Base-by-base conservation (phyloP, 208 protist genomes). In the Trypanosoma grayi region DNA sequence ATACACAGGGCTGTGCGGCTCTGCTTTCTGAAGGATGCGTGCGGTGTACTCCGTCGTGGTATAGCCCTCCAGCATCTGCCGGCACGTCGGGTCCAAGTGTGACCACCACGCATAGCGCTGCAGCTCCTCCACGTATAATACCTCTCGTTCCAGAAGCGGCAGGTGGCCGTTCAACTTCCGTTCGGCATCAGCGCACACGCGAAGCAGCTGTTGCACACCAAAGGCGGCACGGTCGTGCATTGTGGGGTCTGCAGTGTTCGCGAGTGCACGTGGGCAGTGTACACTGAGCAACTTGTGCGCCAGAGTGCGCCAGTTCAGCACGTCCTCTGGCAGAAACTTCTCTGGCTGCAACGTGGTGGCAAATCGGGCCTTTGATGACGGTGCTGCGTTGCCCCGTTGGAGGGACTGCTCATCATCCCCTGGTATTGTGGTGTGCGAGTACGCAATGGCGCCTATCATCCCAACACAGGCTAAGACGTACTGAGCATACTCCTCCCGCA, bases 141-240 rank as follows among this genome's bases (percentile, higher is more conserved):
- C 34, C 16, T 87, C 78, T 5, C 77, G 66, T 24, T 56, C 53
- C 16, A 82, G 63, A 18, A 94, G 70, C 33, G 75, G 47, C 0
- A 63, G 41, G 5, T 66, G 76, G 27, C 75, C 75, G 25, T 55
- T 40, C 27, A 52, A 57, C 2, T 52, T 61, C 10, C 83, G 75
- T 64, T 93, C 83, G 41, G 75, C 62, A 24, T 79, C 55, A 0
- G 83, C 73, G 25, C 73, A 87, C 24, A 92, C 72, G 22, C 86
- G 83, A 9, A 96, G 60, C 7, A 96, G 69, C 64, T 93, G 77
- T 67, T 96, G 90, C 9, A 93, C 76, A 16, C 85, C 90, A 59
- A 81, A 96, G 4, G 85, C 90, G 6, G 85, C 83, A 44, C 81
- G 75, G 61, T 93, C 87, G 70, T 96, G 87, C 66, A 94, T 86